phyloP scores from a whole-genome alignment of 306 rosid genomes.

The Cyclanthera cordifolia region DNA sequence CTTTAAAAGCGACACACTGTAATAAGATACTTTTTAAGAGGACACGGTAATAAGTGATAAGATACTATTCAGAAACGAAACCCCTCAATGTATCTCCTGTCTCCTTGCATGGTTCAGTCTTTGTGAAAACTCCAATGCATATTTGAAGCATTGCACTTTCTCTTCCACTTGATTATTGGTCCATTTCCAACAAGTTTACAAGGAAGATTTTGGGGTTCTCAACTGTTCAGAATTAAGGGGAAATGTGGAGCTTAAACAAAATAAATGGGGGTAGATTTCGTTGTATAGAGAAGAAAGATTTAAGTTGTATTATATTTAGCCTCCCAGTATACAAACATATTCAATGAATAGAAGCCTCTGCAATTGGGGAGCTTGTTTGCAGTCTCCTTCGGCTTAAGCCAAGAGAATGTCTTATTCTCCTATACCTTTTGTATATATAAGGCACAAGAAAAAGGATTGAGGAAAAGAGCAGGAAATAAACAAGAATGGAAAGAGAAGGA shows the following conservation, averaged over 20 bases:
- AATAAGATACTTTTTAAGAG: no score
- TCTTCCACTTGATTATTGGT: background rate
- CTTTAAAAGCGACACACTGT: no score
- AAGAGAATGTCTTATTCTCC: background rate
- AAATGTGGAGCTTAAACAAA: background rate
- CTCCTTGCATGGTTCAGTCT: background rate
- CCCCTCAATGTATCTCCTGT: background rate
- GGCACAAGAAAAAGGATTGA: background rate
- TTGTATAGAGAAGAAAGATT: slow-evolving; percentile 3
- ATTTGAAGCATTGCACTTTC: background rate
- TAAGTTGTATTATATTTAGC: background rate
- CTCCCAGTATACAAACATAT: background rate
- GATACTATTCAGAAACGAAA: background rate
- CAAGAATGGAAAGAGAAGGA: background rate
- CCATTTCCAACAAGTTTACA: background rate
- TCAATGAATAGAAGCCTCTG: background rate
- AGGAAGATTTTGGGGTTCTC: background rate
- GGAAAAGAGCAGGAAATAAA: background rate
- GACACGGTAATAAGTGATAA: no score
- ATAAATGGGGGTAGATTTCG: background rate
- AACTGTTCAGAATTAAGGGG: background rate
- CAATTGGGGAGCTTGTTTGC: background rate
- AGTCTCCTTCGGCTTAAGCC: background rate
- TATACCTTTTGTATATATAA: background rate
- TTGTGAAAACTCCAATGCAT: background rate